A percentile compares a stretch with the other conserved stretches of the same genome.
Conservation (phyloP, 1,139 yeast species). For the Saccharomyces hybrid region DNA sequence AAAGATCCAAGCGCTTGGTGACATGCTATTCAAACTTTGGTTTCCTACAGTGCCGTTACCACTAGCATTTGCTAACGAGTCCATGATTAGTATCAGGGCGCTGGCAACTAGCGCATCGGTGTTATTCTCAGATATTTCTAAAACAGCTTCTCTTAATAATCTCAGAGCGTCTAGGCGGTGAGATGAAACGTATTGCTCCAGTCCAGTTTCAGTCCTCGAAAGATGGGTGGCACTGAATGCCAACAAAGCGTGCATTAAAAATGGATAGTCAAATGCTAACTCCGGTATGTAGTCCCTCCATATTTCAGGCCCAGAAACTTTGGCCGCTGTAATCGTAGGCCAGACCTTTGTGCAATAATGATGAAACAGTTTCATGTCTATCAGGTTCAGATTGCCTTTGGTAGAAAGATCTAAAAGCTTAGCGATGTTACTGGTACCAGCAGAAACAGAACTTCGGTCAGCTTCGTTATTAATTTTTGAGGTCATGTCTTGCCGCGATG, state of each 20-base stretch:
- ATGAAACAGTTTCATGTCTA: conserved; percentile 74
- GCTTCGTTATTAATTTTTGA: conserved; percentile 1
- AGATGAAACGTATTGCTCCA: conserved; percentile 76
- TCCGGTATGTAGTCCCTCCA: conserved; percentile 87
- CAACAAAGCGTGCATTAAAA: conserved; percentile 81
- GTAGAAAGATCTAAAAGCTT: conserved; percentile 24
- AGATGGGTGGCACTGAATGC: conserved; percentile 92
- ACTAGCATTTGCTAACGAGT: conserved; percentile 76
- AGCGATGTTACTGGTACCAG: conserved; percentile 8
- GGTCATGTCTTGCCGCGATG: background rate
- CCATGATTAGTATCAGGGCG: conserved; percentile 83
- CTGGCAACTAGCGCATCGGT: conserved; percentile 92
- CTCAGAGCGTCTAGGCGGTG: conserved; percentile 85
- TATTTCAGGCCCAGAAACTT: conserved; percentile 76
- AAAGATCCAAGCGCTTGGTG: conserved; percentile 94
- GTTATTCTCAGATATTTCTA: conserved; percentile 73
- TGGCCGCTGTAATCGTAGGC: conserved; percentile 82
- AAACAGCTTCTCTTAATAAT: conserved; percentile 73
- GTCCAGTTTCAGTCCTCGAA: conserved; percentile 65
- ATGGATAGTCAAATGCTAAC: conserved; percentile 82
- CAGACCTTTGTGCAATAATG: conserved; percentile 84
- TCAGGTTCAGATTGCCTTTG: conserved; percentile 49
- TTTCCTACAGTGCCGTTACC: background rate
- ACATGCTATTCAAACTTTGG: conserved; percentile 36
- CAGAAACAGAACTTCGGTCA: background rate